phyloP scores from a whole-genome alignment of 1,284 basidiomycete species.

The Exobasidium rhododendri region DNA sequence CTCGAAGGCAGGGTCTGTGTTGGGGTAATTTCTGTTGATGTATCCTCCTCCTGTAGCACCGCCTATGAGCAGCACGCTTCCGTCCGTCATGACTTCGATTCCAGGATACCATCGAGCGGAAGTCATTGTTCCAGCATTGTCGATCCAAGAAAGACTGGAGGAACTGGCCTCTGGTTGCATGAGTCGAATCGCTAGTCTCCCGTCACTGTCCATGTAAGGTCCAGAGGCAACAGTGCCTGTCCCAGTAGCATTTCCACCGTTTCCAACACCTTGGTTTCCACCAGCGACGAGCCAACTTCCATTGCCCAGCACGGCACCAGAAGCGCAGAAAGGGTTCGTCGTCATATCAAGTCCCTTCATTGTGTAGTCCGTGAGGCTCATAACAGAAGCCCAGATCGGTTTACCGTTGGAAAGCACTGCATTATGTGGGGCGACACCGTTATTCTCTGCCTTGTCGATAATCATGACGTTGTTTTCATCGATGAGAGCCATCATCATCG shows the following conservation, averaged over 20 bases:
- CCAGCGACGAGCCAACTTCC: conserved; percentile 55
- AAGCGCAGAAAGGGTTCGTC: conserved; percentile 56
- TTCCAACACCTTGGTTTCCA: conserved; percentile 54
- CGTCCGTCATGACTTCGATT: conserved; percentile 50
- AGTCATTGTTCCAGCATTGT: conserved; percentile 38
- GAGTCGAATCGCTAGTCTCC: conserved; percentile 47
- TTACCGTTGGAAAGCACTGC: conserved; percentile 26
- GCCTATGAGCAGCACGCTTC: conserved; percentile 48
- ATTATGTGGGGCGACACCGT: too few relatives aligned
- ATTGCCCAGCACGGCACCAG: conserved; percentile 53
- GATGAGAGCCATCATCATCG: conserved; percentile 54
- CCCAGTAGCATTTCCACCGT: conserved; percentile 35
- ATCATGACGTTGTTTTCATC: conserved; percentile 54
- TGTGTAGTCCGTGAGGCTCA: conserved; percentile 37
- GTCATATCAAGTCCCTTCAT: conserved; percentile 42
- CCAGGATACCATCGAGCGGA: conserved; percentile 52
- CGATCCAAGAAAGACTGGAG: conserved; percentile 31
- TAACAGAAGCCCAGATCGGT: conserved; percentile 48
- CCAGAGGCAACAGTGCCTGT: conserved; percentile 19
- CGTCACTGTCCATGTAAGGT: conserved; percentile 49
- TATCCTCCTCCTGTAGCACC: conserved; percentile 49
- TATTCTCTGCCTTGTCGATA: conserved; percentile 57
- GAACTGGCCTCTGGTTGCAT: conserved; percentile 34
- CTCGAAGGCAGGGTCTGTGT: conserved; percentile 37
- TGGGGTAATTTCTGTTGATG: conserved; percentile 53